These are phyloP conservation scores for Yarrowia porcina DNA, from an alignment of 805 yeast species.

Conservation along the genomic window DNA sequence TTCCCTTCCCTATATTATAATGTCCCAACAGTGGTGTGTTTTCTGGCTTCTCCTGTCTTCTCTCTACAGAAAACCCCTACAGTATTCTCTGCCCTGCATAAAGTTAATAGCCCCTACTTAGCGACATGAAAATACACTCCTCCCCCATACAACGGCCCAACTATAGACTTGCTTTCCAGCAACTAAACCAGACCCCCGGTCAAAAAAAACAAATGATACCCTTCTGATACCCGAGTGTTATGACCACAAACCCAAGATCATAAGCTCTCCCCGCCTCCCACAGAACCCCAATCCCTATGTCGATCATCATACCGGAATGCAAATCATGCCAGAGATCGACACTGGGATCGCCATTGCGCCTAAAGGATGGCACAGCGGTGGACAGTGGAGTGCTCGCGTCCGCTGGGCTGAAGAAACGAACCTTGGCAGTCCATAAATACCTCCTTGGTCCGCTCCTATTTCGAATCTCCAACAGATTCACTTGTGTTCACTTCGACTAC, in stretches of 20 bases:
- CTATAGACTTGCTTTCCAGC: too few relatives aligned
- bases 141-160: background rate
- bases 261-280: conserved; percentile 14
- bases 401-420: background rate
- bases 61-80: background rate
- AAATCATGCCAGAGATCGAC: conserved; percentile 4
- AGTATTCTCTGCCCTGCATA: conserved; percentile 13
- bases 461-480: conserved; percentile 8
- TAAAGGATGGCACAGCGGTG: conserved; percentile 1
- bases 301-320: conserved; percentile 16
- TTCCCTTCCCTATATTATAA: too few relatives aligned
- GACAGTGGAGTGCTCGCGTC: conserved; percentile 7
- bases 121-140: background rate
- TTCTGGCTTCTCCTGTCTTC: background rate
- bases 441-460: background rate
- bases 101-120: conserved; percentile 13
- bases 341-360: conserved; percentile 20
- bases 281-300: background rate
- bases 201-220: background rate
- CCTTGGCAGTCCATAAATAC: conserved; percentile 20
- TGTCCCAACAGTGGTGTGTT: background rate
- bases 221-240: background rate
- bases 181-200: too few relatives aligned
- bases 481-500: conserved; percentile 18
- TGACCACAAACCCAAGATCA: too few relatives aligned